Base-by-base conservation (phyloP, 1,284 basidiomycete genomes). In the Sporisorium iseilematis-ciliati region DNA sequence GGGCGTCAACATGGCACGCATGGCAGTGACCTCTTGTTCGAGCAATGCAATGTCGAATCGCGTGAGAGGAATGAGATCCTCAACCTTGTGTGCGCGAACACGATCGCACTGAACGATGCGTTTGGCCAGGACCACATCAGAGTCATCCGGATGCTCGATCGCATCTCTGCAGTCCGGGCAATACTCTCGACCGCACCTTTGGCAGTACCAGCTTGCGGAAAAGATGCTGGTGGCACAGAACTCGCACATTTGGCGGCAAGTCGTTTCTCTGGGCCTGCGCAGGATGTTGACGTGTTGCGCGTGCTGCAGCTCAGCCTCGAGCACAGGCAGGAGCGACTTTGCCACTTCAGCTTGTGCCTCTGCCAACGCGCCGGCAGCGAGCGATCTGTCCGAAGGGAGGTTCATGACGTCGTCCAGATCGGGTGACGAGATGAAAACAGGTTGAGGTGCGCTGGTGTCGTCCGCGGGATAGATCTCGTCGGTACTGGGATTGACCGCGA, bases 171-270 rank as follows among this genome's bases (percentile, higher is more conserved):
- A 97, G 59, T 92, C 91, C 0, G 90, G 88, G 82, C 95, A 97
- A 18, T 92, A 91, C 85, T 97, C 95, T 16, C 93, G 90, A 1
- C 94, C 95, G 84, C 95, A 97, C n/a, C 89, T 84, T 10, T 90
- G 88, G 85, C 95, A 97, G 88, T 95, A 92, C 90, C 91, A 97
- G 64, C 90, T 92, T 63, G 91, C 91, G 7, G 91, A 91, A 85
- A 97, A 96, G 65, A 97, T 90, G 16, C 93, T 94, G 4, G 93
- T 94, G 87, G 92, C 91, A 85, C 95, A 97, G 3, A 92, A 93
- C 86, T 97, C 94, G 65, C 79, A 81, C 67, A 67, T 76, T 29
- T 68, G 69, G n/a, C 78, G 68, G 40, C 65, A 67, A 6, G n/a
- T 56, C 6, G 62, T 61, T 69, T 79, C 78, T 33, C 75, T 49